Evolutionary conservation across 352 stramenopile species (phyloP).

Genomic region (Phytopythium kandeliae): DNA sequence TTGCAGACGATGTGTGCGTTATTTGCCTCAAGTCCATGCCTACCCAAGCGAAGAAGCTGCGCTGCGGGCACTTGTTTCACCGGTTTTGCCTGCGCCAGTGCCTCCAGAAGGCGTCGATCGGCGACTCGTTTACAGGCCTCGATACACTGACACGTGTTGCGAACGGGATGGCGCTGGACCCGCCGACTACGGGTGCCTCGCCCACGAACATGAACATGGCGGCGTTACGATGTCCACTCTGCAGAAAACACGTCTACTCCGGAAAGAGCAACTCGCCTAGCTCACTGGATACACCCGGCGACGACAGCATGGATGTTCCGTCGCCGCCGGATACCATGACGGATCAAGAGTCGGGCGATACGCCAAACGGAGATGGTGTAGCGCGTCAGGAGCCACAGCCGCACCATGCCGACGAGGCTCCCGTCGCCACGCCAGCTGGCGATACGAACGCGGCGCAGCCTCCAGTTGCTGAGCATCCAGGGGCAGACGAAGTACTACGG

Average conservation of each 20-base stretch:
- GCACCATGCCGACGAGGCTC: background rate
- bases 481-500: conserved; percentile 53
- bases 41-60: conserved; percentile 62
- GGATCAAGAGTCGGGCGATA: background rate
- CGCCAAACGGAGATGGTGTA: background rate
- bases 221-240: conserved; percentile 54
- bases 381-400: background rate
- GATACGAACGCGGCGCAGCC: background rate
- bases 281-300: background rate
- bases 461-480: conserved; percentile 1
- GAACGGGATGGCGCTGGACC: conserved; percentile 31
- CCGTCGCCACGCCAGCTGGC: background rate
- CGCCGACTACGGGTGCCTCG: conserved; percentile 1
- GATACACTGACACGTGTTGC: conserved; percentile 20
- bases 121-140: conserved; percentile 41
- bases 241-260: conserved; percentile 51
- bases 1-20: conserved; percentile 72
- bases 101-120: conserved; percentile 58
- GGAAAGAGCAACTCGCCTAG: conserved; percentile 19
- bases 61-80: conserved; percentile 71
- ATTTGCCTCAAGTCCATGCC: conserved; percentile 76
- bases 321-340: background rate
- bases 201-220: conserved; percentile 5
- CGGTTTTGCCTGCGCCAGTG: conserved; percentile 71
- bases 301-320: background rate